These are phyloP conservation scores for Elaeis guineensis DNA, from an alignment of 176 grass and related monocot genomes.

Conservation along the genomic window DNA sequence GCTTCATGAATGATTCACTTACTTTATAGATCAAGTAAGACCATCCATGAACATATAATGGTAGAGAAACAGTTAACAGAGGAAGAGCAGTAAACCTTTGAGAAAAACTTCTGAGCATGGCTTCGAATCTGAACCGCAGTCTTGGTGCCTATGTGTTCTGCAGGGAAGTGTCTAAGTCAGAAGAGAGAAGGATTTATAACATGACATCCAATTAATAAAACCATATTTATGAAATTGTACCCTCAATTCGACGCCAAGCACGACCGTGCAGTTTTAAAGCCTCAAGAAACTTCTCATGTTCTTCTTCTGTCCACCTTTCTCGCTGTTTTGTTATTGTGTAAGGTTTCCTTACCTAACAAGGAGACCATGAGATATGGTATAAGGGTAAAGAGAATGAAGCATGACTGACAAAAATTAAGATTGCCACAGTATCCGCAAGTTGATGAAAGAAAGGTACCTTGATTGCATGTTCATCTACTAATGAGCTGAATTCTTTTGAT, in stretches of 20 bases:
- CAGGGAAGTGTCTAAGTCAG: slow-evolving; percentile 27
- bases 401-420: not conserved
- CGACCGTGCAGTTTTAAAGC: slow-evolving; percentile 77
- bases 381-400: not conserved
- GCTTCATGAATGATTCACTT: not conserved
- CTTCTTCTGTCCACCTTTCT: slow-evolving; percentile 91
- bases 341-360: slow-evolving; percentile 61
- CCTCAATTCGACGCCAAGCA: slow-evolving; percentile 85
- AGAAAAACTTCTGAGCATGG: slow-evolving; percentile 99
- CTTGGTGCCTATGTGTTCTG: slow-evolving; percentile 95
- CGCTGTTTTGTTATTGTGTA: slow-evolving; percentile 83
- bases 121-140: slow-evolving; percentile 96
- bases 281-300: slow-evolving; percentile 80
- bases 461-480: slow-evolving; percentile 31
- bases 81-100: slow-evolving; percentile 51
- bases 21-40: not conserved
- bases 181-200: slow-evolving; percentile 10
- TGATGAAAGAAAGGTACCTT: slow-evolving; percentile 34
- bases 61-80: slow-evolving; percentile 11
- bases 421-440: not conserved
- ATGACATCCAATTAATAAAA: too few species aligned
- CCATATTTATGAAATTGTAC: slow-evolving; percentile 14
- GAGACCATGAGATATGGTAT: too few species aligned
- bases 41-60: not conserved
- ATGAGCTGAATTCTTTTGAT: slow-evolving; percentile 14